Base-by-base conservation (phyloP, 805 yeast genomes). In the Hanseniaspora pseudoguilliermondii region DNA sequence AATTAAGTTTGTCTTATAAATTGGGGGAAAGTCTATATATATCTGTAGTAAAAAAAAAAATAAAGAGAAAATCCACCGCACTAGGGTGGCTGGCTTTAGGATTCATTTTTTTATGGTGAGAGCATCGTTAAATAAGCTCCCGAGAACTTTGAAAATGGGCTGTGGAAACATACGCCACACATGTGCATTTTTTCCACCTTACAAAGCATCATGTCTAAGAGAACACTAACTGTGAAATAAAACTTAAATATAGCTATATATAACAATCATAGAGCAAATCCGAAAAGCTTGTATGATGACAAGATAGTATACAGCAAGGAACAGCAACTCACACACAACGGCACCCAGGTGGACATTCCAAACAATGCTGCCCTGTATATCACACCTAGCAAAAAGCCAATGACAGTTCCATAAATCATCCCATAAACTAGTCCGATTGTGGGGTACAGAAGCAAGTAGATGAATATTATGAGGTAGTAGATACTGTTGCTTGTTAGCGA, bases 331-430 rank as follows among this genome's bases (percentile, higher is more conserved):
- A 90, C 86, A 55, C 84, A 77, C 60, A 91, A 76, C 0, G 98
- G 97, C 8, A 91, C 80, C 98, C 98, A 91, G 0, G 97, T 86
- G 13, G 95, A 83, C 95, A 93, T 86, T 23, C 84, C 78, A 62
- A 91, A 80, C 25, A 84, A 75, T 0, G 95, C 95, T 0, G 95
- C 81, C 55, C 76, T 73, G 69, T 90, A 90, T 8, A 89, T 77
- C 1, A 88, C 85, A 38, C 83, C 83, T 18, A 86, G 65, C 60
- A 93, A 65, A 13, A 89, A 72, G 0, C 96, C 97, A 42, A 85
- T 75, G 6, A 87, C 73, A 1, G 90, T 80, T 0, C 97, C 97
- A 1, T 83, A 71, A 2, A 81, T 69, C 44, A 86, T 72, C 0
- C 85, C 96, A 62, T 81, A 86, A 0, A 77, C 61, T 6, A 79